These are phyloP conservation scores for Plectranthus barbatus DNA, from an alignment of 257 asterid genomes.

Conservation along the genomic window DNA sequence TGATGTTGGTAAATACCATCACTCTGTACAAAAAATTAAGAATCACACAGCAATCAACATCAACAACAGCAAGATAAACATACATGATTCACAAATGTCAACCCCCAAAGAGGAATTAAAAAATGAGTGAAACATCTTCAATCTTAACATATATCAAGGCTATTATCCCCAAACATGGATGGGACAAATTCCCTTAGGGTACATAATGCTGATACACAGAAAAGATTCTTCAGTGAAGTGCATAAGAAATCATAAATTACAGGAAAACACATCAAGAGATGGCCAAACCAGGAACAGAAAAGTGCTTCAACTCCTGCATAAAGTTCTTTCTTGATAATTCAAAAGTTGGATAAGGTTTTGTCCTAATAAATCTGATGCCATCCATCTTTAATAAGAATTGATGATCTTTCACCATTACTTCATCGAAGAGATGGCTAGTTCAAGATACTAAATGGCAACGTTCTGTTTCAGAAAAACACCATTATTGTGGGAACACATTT, in stretches of 20 bases:
- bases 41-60: constrained; percentile 2
- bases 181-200: constrained; percentile 10
- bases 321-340: no score
- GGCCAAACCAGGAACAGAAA: constrained; percentile 13
- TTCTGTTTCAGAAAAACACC: background rate
- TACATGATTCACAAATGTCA: background rate
- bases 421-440: background rate
- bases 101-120: background rate
- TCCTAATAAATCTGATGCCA: background rate
- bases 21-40: background rate
- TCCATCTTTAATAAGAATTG: background rate
- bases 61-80: background rate
- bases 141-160: background rate
- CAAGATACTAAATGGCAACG: background rate
- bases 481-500: background rate
- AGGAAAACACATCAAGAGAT: background rate
- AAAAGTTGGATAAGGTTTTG: no score
- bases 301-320: background rate
- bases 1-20: background rate
- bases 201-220: no score
- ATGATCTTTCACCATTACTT: background rate
- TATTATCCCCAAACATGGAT: background rate
- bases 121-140: background rate
- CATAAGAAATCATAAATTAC: background rate
- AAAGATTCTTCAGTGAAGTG: background rate